These are phyloP conservation scores for Gastrolobium bilobum DNA, from an alignment of 306 rosid genomes.

Conservation along the genomic window DNA sequence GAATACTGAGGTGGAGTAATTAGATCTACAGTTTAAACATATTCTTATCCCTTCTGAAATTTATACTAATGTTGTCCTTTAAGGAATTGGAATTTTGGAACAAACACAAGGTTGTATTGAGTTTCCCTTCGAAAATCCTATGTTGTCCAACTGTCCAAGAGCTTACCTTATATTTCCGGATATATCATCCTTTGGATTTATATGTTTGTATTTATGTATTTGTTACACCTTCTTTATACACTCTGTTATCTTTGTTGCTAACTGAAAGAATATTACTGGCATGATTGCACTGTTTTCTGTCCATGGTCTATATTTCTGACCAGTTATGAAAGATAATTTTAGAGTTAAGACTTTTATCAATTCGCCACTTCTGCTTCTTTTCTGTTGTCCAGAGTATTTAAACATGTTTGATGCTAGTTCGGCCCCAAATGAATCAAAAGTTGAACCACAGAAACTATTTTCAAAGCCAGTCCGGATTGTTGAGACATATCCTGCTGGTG, in stretches of 20 bases:
- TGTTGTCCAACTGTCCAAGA: constrained; percentile 30
- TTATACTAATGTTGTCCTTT: constrained; percentile 12
- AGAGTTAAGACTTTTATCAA: constrained; percentile 25
- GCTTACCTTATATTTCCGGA: constrained; percentile 14
- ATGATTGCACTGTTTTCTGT: constrained; percentile 22
- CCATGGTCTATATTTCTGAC: constrained; percentile 34
- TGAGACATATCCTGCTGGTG: constrained; percentile 92
- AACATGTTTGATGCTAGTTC: constrained; percentile 83
- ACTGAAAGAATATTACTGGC: constrained; percentile 32
- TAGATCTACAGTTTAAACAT: constrained; percentile 29
- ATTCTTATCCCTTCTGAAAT: constrained; percentile 3
- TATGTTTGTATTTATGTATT: background rate
- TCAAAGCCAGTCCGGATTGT: constrained; percentile 83
- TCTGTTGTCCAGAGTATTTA: constrained; percentile 78
- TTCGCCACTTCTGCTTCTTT: constrained; percentile 30
- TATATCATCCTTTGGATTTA: constrained; percentile 26
- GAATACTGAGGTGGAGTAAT: constrained; percentile 2
- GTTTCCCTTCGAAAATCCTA: constrained; percentile 23
- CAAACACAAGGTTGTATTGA: background rate
- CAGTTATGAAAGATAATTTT: constrained; percentile 23
- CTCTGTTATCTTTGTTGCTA: constrained; percentile 33
- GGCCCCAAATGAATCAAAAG: constrained; percentile 79
- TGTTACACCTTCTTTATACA: constrained; percentile 16
- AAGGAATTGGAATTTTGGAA: constrained; percentile 9
- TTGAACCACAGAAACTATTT: constrained; percentile 77